phyloP scores from a whole-genome alignment of 2,329 filamentous ascomycete species.

The Apiospora rasikravindrae region DNA sequence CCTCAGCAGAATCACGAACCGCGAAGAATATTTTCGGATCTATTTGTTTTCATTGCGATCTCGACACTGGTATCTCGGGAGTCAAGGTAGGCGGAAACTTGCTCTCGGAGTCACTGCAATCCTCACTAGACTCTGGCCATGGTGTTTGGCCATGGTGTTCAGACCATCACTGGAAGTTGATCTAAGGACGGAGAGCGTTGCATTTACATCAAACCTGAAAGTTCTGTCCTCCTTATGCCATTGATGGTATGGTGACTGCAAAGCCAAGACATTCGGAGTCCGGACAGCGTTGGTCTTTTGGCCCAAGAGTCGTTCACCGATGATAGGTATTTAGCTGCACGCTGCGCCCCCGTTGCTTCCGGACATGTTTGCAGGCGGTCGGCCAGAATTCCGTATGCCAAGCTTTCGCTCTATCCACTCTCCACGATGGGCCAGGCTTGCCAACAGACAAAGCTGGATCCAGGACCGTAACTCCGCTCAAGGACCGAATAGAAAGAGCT shows the following conservation, averaged over 20 bases:
- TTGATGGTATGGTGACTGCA: background rate
- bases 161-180: background rate
- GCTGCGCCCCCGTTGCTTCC: background rate
- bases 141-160: no score
- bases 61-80: background rate
- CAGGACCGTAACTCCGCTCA: constrained; percentile 16
- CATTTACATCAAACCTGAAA: background rate
- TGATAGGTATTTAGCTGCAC: background rate
- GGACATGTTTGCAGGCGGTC: background rate
- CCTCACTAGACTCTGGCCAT: no score
- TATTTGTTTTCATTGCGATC: background rate
- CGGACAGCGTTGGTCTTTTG: background rate
- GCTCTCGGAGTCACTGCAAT: background rate
- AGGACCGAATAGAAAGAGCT: constrained; percentile 15
- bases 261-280: background rate
- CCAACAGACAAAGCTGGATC: constrained; percentile 14
- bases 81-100: background rate
- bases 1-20: background rate
- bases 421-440: constrained; percentile 13
- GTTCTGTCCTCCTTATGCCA: background rate
- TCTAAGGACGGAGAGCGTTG: no score
- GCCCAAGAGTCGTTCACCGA: background rate
- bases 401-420: constrained; percentile 2
- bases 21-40: background rate
- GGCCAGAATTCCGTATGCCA: constrained; percentile 19